Conservation (phyloP, 257 asterid genomes). For the Nicotiana paniculata region DNA sequence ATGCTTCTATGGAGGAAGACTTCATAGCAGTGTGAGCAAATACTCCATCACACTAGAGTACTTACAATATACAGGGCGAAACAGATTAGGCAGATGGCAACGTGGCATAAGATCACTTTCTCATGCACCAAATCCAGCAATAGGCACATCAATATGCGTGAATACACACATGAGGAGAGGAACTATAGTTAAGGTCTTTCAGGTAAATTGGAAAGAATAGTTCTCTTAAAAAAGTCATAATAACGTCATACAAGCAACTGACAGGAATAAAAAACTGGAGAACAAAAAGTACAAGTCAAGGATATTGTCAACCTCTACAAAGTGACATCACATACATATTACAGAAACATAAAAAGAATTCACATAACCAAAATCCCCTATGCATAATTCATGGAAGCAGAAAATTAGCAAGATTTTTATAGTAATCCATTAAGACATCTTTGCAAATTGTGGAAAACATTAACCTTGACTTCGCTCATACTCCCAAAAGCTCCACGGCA, state of each 20-base stretch:
- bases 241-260: background rate
- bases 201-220: background rate
- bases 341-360: background rate
- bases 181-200: background rate
- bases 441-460: background rate
- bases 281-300: background rate
- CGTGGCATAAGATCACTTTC: background rate
- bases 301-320: background rate
- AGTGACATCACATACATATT: background rate
- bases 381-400: background rate
- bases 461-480: slow-evolving; percentile 70
- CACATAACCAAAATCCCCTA: background rate
- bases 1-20: background rate
- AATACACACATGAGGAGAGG: background rate
- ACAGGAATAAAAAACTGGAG: background rate
- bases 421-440: background rate
- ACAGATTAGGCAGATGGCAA: background rate
- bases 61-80: background rate
- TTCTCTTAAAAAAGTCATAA: background rate
- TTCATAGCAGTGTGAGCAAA: background rate
- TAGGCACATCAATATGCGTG: background rate
- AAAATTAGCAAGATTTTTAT: background rate
- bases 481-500: slow-evolving; percentile 81
- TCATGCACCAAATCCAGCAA: background rate
- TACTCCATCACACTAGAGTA: background rate